phyloP scores from a whole-genome alignment of 306 rosid species.

The Fragaria iinumae region DNA sequence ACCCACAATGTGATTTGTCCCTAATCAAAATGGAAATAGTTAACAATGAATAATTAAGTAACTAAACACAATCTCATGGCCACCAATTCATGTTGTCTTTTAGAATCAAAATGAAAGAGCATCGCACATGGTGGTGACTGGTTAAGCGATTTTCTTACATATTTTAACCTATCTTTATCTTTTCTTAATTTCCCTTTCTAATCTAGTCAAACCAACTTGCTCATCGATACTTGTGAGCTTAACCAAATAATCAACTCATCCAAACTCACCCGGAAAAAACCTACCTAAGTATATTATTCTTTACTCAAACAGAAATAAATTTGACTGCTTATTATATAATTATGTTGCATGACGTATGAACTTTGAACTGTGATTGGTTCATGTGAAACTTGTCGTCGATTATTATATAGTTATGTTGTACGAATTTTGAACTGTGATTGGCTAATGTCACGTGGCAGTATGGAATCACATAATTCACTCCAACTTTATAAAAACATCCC shows the following conservation, averaged over 20 bases:
- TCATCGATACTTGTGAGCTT: background rate
- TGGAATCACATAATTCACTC: background rate
- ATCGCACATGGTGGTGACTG: slow-evolving; percentile 25
- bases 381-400: too few relatives aligned
- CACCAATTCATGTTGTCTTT: slow-evolving; percentile 20
- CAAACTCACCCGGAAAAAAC: background rate
- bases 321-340: background rate
- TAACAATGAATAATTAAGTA: background rate
- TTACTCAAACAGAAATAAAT: background rate
- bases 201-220: slow-evolving; percentile 17
- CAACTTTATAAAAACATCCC: background rate
- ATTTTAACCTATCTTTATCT: slow-evolving; percentile 3
- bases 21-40: background rate
- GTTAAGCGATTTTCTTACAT: background rate
- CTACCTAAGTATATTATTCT: background rate
- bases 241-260: background rate
- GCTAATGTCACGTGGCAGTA: background rate
- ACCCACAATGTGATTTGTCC: background rate
- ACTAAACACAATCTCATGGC: background rate
- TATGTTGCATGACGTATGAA: too few relatives aligned
- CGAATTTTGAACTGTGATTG: too few relatives aligned
- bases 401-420: too few relatives aligned
- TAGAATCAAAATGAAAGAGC: slow-evolving; percentile 10
- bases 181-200: background rate
- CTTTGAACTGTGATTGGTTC: fast-evolving